These are phyloP conservation scores for Wickerhamomyces silvicola DNA, from an alignment of 805 yeast genomes.

Conservation along the genomic window DNA sequence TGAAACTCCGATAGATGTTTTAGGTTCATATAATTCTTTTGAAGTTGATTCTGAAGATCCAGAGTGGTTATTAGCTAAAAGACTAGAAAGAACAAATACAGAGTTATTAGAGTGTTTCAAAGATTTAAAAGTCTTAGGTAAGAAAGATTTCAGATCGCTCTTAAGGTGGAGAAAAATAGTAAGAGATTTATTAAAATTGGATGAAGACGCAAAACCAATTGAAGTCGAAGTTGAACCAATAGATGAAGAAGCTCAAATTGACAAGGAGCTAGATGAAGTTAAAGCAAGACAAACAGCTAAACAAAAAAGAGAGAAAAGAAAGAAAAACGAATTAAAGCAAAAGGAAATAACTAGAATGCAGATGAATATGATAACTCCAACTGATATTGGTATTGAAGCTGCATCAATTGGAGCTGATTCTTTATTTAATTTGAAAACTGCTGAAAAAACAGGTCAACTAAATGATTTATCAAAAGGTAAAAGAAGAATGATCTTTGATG, in stretches of 20 bases:
- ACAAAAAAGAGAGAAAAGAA: slow-evolving; percentile 75
- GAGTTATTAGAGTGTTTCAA: slow-evolving; percentile 80
- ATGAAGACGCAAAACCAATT: slow-evolving; percentile 40
- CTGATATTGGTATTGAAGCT: slow-evolving; percentile 91
- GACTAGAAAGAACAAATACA: slow-evolving; percentile 67
- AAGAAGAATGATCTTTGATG: slow-evolving; percentile 50
- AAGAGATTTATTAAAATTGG: slow-evolving; percentile 67
- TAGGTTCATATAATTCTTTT: slow-evolving; percentile 69
- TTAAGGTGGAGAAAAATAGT: slow-evolving; percentile 87
- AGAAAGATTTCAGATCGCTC: slow-evolving; percentile 81
- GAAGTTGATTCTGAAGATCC: slow-evolving; percentile 51
- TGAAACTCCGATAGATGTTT: slow-evolving; percentile 75
- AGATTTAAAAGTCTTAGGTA: slow-evolving; percentile 91
- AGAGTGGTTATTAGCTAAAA: slow-evolving; percentile 66
- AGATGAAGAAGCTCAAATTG: slow-evolving; percentile 86
- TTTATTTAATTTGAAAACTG: slow-evolving; percentile 75
- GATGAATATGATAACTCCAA: slow-evolving; percentile 91
- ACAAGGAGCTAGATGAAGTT: slow-evolving; percentile 71
- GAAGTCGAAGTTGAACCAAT: slow-evolving; percentile 57
- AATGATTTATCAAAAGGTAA: slow-evolving; percentile 73
- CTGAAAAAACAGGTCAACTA: slow-evolving; percentile 80
- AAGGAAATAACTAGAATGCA: slow-evolving; percentile 88
- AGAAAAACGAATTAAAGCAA: slow-evolving; percentile 74
- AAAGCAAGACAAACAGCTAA: slow-evolving; percentile 64
- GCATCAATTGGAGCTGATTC: slow-evolving; percentile 73